A percentile compares a stretch with the other conserved stretches of the same genome.
Evolutionary conservation across 2,329 filamentous ascomycete species (phyloP).

Genomic region (Colletotrichum caudatum): DNA sequence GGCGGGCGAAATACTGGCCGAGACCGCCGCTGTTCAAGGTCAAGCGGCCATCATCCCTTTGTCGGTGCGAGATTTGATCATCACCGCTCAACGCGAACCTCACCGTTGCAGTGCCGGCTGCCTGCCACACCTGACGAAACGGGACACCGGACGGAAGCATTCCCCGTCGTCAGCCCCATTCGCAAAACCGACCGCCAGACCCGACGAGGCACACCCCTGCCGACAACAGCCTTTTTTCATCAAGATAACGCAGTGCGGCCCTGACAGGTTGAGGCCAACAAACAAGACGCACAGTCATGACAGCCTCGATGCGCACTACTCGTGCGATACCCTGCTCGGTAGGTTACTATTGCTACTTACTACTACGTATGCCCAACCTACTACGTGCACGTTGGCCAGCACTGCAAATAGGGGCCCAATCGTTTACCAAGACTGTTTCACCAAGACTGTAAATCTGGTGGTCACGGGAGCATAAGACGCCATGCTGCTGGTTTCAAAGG

Average conservation of each 20-base stretch:
- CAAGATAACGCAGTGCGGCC: background rate
- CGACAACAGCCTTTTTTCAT: background rate
- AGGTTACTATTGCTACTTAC: background rate
- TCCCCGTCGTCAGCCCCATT: slow-evolving; percentile 13
- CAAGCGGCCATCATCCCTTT: slow-evolving; percentile 1
- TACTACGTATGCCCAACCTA: background rate
- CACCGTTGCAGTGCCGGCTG: background rate
- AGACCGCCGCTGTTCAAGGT: slow-evolving; percentile 7
- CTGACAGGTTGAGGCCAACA: background rate
- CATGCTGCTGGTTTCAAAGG: background rate
- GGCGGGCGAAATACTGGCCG: slow-evolving; percentile 3
- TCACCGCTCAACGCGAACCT: slow-evolving; percentile 19
- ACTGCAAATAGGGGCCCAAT: background rate
- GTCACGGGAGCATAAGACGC: background rate
- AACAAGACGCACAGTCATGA: background rate
- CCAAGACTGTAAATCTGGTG: background rate
- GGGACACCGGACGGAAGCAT: slow-evolving; percentile 15
- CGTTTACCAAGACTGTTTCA: background rate
- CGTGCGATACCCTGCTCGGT: background rate
- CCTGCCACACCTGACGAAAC: background rate
- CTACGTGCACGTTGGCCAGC: background rate
- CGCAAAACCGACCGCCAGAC: no score
- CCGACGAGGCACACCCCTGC: slow-evolving; percentile 22
- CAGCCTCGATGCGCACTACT: background rate
- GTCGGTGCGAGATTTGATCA: background rate